Evolutionary conservation across 2,329 filamentous ascomycete genomes (phyloP), one percentile per base, ranked within the genome.

Genomic region (Periconia sp.): DNA sequence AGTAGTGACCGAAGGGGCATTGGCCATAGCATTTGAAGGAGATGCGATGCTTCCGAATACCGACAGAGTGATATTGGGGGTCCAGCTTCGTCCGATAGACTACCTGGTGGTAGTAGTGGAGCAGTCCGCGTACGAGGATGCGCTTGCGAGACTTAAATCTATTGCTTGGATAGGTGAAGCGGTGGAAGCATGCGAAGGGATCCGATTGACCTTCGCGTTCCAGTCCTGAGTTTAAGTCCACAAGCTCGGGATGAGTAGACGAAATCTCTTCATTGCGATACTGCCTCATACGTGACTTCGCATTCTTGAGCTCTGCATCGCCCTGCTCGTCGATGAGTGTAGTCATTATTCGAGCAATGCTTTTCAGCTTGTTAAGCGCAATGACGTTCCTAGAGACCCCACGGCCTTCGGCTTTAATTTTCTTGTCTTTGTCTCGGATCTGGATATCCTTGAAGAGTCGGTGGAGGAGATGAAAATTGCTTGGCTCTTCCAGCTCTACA

Each of bases 271-370:
- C 24, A 17, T 43, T 32, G 40, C 35, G 37, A 11, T 38, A 22
- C 7, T 41, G 23, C 13, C 31, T 30, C 12, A 25, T 16, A 18
- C 34, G 23, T 21, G 39, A 11, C 22, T 43, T 36, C 8, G 45
- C 45, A 9, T 36, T 42, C 32, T 38, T 26, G n/a, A 43, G 33
- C 38, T 50, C 46, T 12, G 29, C 40, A 29, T 38, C 35, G 3
- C 47, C 50, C 24, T 48, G 29, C 11, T 43, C 23, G 10, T n/a
- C 12, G 13, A 53, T 49, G 16, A 50, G 18, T 1, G 40, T 43
- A 15, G 41, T 25, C 40, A 59, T 45, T 18, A 58, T 48, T 22
- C 24, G 22, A 8, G 42, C 35, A 16, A 54, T 50, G 4, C 22
- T 30, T 33, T 43, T 41, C 5, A 57, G 10, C 30, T 57, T 39